Conservation (phyloP, 1,284 basidiomycete species). For the Pseudozyma thailandica region DNA sequence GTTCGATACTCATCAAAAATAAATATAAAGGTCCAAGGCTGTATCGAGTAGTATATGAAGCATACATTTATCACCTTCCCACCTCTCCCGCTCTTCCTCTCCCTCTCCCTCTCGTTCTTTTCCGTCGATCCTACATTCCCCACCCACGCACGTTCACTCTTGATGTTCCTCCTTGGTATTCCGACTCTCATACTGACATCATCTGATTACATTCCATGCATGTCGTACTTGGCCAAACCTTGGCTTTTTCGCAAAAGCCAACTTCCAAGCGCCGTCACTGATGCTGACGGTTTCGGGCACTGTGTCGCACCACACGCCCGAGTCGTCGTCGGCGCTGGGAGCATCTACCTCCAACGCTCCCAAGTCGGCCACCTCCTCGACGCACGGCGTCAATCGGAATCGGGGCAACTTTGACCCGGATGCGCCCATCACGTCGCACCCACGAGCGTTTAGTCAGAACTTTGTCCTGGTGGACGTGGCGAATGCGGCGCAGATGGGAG, state of each 20-base stretch:
- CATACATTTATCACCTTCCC: conserved; percentile 34
- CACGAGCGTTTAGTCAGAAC: conserved; percentile 58
- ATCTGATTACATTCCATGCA: conserved; percentile 7
- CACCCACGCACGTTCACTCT: too few species aligned
- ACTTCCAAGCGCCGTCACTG: conserved; percentile 52
- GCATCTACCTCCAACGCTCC: conserved; percentile 52
- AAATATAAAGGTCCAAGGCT: conserved; percentile 14
- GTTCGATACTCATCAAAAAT: conserved; percentile 48
- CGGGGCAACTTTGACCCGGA: conserved; percentile 50
- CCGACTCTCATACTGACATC: neutral
- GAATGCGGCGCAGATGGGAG: neutral
- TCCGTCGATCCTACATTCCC: neutral
- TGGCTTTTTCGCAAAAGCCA: conserved; percentile 17
- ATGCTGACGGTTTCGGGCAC: conserved; percentile 58
- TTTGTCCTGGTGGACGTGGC: conserved; percentile 56
- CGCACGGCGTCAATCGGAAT: conserved; percentile 24
- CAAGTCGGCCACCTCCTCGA: conserved; percentile 48
- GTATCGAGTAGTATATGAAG: conserved; percentile 62
- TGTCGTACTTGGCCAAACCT: neutral
- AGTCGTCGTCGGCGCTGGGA: conserved; percentile 43
- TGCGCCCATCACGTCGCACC: conserved; percentile 56
- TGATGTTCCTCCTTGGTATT: too few species aligned
- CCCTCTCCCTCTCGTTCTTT: neutral
- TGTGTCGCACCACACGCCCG: conserved; percentile 64
- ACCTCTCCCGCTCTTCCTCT: neutral